phyloP scores from a whole-genome alignment of 495 filamentous ascomycete genomes.

The Daldinia childiae region DNA sequence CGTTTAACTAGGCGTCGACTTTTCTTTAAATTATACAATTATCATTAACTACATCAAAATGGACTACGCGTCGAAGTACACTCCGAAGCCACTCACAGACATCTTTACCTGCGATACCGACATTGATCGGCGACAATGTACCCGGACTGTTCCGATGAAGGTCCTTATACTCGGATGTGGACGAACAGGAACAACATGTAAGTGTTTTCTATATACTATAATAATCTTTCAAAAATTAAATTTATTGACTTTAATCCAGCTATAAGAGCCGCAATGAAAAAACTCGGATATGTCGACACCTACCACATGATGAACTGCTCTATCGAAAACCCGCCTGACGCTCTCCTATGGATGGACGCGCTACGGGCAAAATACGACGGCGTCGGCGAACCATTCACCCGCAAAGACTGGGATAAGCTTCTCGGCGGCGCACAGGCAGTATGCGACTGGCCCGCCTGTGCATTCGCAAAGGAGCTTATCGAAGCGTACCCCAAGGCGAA shows the following conservation, averaged over 20 bases:
- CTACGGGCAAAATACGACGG: constrained; percentile 72
- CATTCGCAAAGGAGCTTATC: constrained; percentile 73
- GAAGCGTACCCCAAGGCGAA: constrained; percentile 76
- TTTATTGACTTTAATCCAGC: constrained; percentile 48
- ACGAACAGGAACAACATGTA: constrained; percentile 74
- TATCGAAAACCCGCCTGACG: constrained; percentile 72
- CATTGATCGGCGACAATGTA: constrained; percentile 69
- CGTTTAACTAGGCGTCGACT: background rate
- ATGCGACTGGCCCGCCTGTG: constrained; percentile 72
- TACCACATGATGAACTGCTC: constrained; percentile 77
- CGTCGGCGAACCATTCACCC: constrained; percentile 64
- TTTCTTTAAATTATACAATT: background rate
- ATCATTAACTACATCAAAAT: constrained; percentile 20
- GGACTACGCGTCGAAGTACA: constrained; percentile 46
- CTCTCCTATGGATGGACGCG: constrained; percentile 72
- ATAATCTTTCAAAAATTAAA: background rate
- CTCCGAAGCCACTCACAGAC: constrained; percentile 47
- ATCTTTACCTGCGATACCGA: constrained; percentile 66
- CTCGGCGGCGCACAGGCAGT: constrained; percentile 70
- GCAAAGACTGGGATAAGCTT: constrained; percentile 73
- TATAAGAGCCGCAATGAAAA: constrained; percentile 67
- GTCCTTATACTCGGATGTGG: constrained; percentile 70
- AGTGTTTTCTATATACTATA: constrained; percentile 36
- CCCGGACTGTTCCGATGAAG: constrained; percentile 72
- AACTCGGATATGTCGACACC: constrained; percentile 68